Evolutionary conservation across 1,284 basidiomycete genomes (phyloP), one percentile per base, ranked within the genome.

Genomic region (Cutaneotrichosporon dermatis): DNA sequence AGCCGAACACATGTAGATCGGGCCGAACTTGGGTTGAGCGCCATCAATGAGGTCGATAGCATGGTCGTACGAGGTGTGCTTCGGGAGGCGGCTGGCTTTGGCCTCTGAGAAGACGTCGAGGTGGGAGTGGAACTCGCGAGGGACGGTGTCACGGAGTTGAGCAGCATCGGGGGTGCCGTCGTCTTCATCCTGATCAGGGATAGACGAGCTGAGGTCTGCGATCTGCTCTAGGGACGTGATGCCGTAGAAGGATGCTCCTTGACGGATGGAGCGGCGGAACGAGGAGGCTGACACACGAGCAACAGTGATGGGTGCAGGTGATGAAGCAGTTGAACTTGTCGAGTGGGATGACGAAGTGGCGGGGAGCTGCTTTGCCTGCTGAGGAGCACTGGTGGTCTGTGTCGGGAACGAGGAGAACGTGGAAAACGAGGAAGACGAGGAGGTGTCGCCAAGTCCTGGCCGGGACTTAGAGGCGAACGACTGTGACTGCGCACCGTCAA

Each of bases 1-100:
- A 11, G 60, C 63, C 0, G 76, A 74, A 9, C 79, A 71, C 1
- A 65, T 58, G 59, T 80, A 80, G 36, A 79, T 65, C 1, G 69
- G 72, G 2, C 77, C 75, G 13, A 73, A 74, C 1, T 74, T 72
- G 4, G 77, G 79, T 11, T 51, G 13, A 33, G 63, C 70, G 4
- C 73, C 77, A 4, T 40, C 15, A 1, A 5, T 7, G 16, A 41
- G 3, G 72, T 67, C 67, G 46, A 78, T 77, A 8, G 55, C 57
- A n/a, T 57, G 55, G 41, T 60, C 59, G 36, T 36, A 55, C 7
- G 50, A 15, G 13, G 4, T 10, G 39, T 51, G 50, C 11, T 9
- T 11, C 10, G 50, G 50, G n/a, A 51, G 50, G 3, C 13, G 13
- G 10, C 41, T 16, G 1, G 37, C 50, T 6, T 39, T 16, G 3